Evolutionary conservation across 2,329 filamentous ascomycete species (phyloP).

Genomic region (Fusarium subglutinans): DNA sequence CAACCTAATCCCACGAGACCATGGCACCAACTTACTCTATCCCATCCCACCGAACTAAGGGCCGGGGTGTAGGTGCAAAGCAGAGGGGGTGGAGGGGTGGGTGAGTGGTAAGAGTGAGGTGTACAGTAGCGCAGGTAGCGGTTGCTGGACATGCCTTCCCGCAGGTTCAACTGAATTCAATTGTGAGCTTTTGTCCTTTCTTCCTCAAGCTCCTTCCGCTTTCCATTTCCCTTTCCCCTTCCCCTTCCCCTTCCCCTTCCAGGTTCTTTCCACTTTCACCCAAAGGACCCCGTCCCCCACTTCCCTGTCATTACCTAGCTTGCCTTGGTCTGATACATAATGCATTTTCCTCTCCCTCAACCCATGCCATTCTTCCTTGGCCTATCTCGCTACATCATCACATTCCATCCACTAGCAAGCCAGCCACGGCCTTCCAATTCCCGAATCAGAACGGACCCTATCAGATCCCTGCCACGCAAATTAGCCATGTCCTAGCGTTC

Average conservation of each 20-base stretch:
- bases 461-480: slow-evolving; percentile 30
- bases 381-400: slow-evolving; percentile 36
- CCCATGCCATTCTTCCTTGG: slow-evolving; percentile 27
- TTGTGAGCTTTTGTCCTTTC: slow-evolving; percentile 3
- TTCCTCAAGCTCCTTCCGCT: slow-evolving; percentile 4
- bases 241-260: neutral
- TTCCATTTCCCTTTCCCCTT: slow-evolving; percentile 3
- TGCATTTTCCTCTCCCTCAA: neutral
- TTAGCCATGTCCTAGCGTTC: slow-evolving; percentile 26
- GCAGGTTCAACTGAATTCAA: slow-evolving; percentile 9
- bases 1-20: slow-evolving; percentile 26
- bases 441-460: slow-evolving; percentile 30
- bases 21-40: slow-evolving; percentile 2
- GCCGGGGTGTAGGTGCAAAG: neutral
- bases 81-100: neutral
- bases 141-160: neutral
- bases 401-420: slow-evolving; percentile 36
- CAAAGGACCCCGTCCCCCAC: neutral
- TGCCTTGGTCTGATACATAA: slow-evolving; percentile 1
- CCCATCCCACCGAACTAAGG: slow-evolving; percentile 3
- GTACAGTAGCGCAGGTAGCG: neutral
- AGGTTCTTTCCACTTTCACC: slow-evolving; percentile 11
- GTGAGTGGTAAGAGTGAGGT: neutral
- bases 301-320: slow-evolving; percentile 10
- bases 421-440: slow-evolving; percentile 22